Percentiles rank a stretch among this genome's conserved stretches.
phyloP scores from a whole-genome alignment of 352 stramenopile genomes.

The Pythium brassicae region DNA sequence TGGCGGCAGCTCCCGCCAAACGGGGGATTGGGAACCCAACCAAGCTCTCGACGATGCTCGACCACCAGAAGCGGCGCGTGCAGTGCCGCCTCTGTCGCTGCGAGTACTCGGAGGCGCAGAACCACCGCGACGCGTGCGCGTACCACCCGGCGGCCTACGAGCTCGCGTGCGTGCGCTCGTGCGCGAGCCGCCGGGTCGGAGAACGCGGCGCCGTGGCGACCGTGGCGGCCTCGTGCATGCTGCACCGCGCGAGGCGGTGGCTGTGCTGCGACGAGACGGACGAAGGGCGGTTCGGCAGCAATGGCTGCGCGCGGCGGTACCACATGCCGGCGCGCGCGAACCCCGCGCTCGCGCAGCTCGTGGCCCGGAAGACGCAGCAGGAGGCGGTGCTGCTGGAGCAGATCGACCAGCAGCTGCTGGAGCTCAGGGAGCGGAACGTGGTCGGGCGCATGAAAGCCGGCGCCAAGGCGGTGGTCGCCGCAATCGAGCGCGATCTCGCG shows the following conservation, averaged over 20 bases:
- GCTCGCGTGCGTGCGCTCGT: conserved; percentile 56
- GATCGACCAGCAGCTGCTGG: conserved; percentile 55
- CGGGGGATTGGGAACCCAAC: conserved; percentile 8
- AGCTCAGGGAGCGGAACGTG: conserved; percentile 51
- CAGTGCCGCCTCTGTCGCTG: conserved; percentile 56
- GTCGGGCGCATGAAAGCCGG: conserved; percentile 44
- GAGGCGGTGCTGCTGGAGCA: conserved; percentile 41
- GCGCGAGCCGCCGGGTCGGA: conserved; percentile 29
- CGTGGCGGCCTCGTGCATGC: conserved; percentile 44
- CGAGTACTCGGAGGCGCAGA: conserved; percentile 72
- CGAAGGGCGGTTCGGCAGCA: conserved; percentile 61
- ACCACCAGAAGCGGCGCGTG: conserved; percentile 49
- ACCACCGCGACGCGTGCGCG: conserved; percentile 52
- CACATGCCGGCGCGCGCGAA: conserved; percentile 55
- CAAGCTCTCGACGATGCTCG: conserved; percentile 49
- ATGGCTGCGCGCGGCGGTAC: conserved; percentile 48
- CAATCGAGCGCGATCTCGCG: conserved; percentile 46
- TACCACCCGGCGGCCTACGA: conserved; percentile 67
- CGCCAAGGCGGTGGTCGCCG: conserved; percentile 40
- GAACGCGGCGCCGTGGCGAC: not conserved
- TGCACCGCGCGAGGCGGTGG: conserved; percentile 68
- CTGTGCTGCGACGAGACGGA: conserved; percentile 73
- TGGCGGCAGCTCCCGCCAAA: not conserved
- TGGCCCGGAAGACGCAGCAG: conserved; percentile 33
- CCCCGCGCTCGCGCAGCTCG: conserved; percentile 30